These are phyloP conservation scores for Leucaena leucocephala DNA, from an alignment of 306 rosid species.

Conservation along the genomic window DNA sequence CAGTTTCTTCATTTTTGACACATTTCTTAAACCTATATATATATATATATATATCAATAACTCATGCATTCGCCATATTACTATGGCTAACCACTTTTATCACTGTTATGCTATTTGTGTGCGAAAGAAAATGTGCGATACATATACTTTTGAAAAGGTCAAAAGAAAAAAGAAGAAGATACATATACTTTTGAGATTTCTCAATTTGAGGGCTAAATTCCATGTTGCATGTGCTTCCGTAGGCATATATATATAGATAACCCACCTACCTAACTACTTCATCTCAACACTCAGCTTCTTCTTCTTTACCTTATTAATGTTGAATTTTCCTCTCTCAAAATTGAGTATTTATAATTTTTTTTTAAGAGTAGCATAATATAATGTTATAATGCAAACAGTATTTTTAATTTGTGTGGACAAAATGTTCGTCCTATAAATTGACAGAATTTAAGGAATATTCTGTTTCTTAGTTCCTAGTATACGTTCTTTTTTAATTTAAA, in stretches of 20 bases:
- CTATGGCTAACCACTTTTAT: neutral
- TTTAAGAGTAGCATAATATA: neutral
- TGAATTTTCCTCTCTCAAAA: neutral
- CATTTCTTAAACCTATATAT: too few relatives aligned
- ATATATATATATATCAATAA: too few relatives aligned
- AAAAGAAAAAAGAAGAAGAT: too few relatives aligned
- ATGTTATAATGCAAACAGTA: neutral
- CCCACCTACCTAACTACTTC: neutral
- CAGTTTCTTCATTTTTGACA: too few relatives aligned
- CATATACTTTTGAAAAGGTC: neutral
- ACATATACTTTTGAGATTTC: neutral
- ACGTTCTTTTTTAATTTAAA: too few relatives aligned
- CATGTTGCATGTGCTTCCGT: neutral
- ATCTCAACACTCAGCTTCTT: neutral
- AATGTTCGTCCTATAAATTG: neutral
- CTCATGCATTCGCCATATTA: too few relatives aligned
- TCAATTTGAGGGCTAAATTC: neutral
- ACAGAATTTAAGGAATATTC: neutral
- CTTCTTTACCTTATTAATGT: too few relatives aligned
- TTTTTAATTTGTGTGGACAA: neutral
- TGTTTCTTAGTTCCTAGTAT: too few relatives aligned
- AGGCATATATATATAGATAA: too few relatives aligned
- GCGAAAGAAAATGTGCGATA: neutral
- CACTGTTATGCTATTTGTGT: neutral
- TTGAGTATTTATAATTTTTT: too few relatives aligned